These are phyloP conservation scores for Chlamydomonas sphaeroides DNA, from an alignment of 139 green algal species.

Conservation along the genomic window DNA sequence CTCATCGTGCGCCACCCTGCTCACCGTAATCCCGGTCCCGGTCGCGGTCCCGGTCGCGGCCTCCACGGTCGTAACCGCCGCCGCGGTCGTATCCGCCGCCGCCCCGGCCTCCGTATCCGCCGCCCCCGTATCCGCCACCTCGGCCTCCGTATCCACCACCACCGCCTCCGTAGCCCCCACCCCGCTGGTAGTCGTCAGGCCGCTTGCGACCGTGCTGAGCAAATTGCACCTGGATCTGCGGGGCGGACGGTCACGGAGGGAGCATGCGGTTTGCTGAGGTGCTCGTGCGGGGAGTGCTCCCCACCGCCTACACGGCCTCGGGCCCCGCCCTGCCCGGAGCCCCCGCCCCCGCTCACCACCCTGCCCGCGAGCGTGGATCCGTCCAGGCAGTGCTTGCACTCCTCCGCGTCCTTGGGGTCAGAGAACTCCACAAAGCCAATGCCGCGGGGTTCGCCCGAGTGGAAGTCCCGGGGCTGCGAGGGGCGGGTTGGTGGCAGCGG, in stretches of 20 bases:
- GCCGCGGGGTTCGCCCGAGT: constrained; percentile 25
- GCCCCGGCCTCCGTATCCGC: not conserved
- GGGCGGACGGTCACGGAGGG: no score
- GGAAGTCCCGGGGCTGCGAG: no score
- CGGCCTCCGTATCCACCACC: not conserved
- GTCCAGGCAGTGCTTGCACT: constrained; percentile 4
- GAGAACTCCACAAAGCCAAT: constrained; percentile 32
- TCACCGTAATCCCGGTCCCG: constrained; percentile 1
- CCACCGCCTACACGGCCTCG: no score
- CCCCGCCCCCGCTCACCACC: constrained; percentile 6
- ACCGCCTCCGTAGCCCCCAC: not conserved
- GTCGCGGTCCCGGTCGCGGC: constrained; percentile 7
- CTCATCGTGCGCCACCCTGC: no score
- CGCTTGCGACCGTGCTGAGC: constrained; percentile 39
- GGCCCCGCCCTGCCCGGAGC: not conserved
- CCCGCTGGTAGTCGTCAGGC: constrained; percentile 37
- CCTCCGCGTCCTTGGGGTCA: constrained; percentile 36
- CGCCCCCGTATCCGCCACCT: not conserved
- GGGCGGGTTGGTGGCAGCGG: no score
- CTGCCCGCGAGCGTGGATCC: constrained; percentile 7
- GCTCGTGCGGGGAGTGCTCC: no score
- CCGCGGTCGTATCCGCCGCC: not conserved
- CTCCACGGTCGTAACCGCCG: not conserved
- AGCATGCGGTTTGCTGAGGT: no score
- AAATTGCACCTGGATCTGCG: constrained; percentile 19